Conservation (phyloP, 192 early-diverging fungal genomes). For the Gryganskiella cystojenkinii region DNA sequence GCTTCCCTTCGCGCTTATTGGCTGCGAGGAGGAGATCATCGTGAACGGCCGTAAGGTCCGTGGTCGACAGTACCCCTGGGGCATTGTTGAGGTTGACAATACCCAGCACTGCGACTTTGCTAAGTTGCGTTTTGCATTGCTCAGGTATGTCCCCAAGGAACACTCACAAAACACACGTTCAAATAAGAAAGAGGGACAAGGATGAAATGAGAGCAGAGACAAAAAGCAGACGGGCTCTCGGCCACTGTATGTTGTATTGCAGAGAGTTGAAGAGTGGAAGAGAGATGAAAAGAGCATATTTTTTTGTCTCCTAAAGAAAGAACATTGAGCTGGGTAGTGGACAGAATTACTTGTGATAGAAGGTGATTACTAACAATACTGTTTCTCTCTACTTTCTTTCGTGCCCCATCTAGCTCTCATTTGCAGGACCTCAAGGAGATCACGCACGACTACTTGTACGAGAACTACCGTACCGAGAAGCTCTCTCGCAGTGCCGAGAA, state of each 20-base stretch:
- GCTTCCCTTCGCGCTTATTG: slow-evolving; percentile 96
- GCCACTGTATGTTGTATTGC: no score
- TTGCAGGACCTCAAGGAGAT: slow-evolving; percentile 97
- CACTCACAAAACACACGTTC: not conserved
- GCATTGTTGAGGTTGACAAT: slow-evolving; percentile 96
- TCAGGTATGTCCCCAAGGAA: slow-evolving; percentile 77
- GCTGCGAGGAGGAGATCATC: slow-evolving; percentile 89
- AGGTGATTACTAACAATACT: not conserved
- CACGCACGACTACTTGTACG: slow-evolving; percentile 95
- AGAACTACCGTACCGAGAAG: slow-evolving; percentile 94
- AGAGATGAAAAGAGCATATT: no score
- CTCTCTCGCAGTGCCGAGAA: slow-evolving; percentile 65
- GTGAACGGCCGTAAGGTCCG: slow-evolving; percentile 91
- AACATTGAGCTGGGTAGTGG: no score
- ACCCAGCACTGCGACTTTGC: slow-evolving; percentile 98
- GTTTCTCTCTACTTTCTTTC: not conserved
- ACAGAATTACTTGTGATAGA: not conserved
- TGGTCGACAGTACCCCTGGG: slow-evolving; percentile 96
- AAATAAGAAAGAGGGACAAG: not conserved
- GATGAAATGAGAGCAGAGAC: no score
- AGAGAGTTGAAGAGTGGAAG: no score
- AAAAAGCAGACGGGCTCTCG: no score
- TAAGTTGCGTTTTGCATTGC: slow-evolving; percentile 88
- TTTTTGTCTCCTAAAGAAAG: no score
- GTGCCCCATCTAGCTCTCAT: slow-evolving; percentile 78